Conservation (phyloP, 2,329 filamentous ascomycete genomes). For the Aspergillus proliferans region DNA sequence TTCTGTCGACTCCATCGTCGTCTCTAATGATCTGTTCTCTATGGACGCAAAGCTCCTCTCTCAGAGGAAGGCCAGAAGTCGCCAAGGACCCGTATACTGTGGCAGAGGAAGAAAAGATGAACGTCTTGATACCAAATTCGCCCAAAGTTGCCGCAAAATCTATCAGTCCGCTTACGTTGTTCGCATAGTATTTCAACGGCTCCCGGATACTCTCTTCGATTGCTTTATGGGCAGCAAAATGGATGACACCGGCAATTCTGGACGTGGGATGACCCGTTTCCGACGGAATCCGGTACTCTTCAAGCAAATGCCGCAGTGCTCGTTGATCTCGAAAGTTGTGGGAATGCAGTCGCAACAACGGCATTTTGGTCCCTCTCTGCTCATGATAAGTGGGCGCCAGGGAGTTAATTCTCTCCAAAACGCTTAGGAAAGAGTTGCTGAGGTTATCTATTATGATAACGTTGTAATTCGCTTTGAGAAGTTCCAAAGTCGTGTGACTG, state of each 20-base stretch:
- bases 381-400: constrained; percentile 32
- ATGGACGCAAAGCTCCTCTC: constrained; percentile 53
- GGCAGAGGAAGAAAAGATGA: constrained; percentile 63
- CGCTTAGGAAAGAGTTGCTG: constrained; percentile 33
- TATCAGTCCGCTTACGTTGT: constrained; percentile 61
- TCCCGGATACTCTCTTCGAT: constrained; percentile 57
- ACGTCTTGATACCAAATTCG: constrained; percentile 57
- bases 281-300: constrained; percentile 34
- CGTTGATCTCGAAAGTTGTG: constrained; percentile 44
- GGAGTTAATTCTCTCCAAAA: constrained; percentile 29
- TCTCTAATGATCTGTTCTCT: constrained; percentile 42
- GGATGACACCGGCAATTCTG: constrained; percentile 58
- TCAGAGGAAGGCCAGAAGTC: constrained; percentile 46
- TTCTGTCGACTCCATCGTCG: constrained; percentile 37
- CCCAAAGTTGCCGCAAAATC: constrained; percentile 53
- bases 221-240: constrained; percentile 63
- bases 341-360: constrained; percentile 41
- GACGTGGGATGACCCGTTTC: constrained; percentile 37
- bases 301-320: constrained; percentile 38
- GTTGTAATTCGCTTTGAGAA: constrained; percentile 36
- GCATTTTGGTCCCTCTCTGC: constrained; percentile 35
- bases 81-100: constrained; percentile 58
- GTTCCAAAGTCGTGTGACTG: constrained; percentile 38
- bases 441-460: constrained; percentile 39
- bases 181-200: constrained; percentile 60